Conservation (phyloP, 75 land plant species). For the Adiantum capillusveneris region DNA sequence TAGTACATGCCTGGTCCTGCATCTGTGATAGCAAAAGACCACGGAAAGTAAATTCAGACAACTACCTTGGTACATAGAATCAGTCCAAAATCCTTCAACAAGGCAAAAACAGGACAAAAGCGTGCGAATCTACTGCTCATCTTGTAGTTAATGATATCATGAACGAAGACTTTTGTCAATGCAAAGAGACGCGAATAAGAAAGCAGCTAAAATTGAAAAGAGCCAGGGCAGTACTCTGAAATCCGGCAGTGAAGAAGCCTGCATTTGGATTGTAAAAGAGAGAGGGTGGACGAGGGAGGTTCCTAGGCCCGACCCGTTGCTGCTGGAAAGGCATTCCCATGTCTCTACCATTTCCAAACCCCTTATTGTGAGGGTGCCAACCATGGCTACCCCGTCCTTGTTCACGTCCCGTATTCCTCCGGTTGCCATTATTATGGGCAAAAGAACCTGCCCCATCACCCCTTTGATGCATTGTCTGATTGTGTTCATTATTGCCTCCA, state of each 20-base stretch:
- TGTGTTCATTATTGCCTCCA: constrained; percentile 25
- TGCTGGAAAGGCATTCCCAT: constrained; percentile 37
- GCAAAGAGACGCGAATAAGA: too few species aligned
- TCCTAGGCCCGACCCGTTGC: constrained; percentile 55
- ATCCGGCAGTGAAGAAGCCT: constrained; percentile 44
- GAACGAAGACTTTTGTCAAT: too few species aligned
- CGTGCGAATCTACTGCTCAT: too few species aligned
- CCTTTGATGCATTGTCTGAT: constrained; percentile 28
- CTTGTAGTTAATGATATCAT: too few species aligned
- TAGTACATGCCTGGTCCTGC: constrained; percentile 42
- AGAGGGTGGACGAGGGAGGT: constrained; percentile 40
- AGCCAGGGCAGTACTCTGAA: constrained; percentile 31
- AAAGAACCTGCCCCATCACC: constrained; percentile 24
- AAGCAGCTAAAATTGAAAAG: too few species aligned
- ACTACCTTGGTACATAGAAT: neutral
- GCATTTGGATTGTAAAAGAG: constrained; percentile 45
- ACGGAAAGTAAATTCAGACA: neutral
- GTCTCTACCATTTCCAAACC: constrained; percentile 4
- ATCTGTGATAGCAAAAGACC: constrained; percentile 28
- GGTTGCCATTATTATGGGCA: constrained; percentile 14
- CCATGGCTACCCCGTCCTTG: constrained; percentile 36
- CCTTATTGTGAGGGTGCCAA: constrained; percentile 39
- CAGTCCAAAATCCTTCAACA: neutral
- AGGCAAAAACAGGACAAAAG: neutral
- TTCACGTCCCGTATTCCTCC: constrained; percentile 34